Percentiles rank a stretch among this genome's conserved stretches.
Conservation (phyloP, 225 moss, liverwort and hornwort genomes). For the Bryum argenteum region DNA sequence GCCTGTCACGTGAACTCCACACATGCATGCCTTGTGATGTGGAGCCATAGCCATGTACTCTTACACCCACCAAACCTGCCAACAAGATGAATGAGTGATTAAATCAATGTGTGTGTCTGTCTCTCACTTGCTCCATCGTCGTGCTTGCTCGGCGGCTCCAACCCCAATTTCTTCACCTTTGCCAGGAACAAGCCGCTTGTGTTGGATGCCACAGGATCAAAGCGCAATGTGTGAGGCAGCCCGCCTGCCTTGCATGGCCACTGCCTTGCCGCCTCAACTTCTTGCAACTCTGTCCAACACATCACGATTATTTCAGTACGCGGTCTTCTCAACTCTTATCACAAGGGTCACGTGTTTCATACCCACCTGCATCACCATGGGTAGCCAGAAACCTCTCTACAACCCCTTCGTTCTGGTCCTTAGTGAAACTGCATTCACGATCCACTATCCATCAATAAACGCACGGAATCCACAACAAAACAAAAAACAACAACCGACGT, state of each 20-base stretch:
- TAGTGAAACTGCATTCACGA: conserved; percentile 62
- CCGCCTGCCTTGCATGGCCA: conserved; percentile 85
- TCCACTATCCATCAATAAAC: conserved; percentile 12
- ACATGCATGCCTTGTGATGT: no score
- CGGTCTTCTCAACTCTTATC: not conserved
- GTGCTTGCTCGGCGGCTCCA: not conserved
- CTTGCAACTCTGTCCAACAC: conserved; percentile 59
- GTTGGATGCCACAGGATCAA: conserved; percentile 80
- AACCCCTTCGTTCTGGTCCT: conserved; percentile 91
- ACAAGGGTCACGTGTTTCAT: conserved; percentile 7
- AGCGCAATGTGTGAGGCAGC: conserved; percentile 70
- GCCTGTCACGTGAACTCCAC: no score
- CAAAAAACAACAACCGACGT: conserved; percentile 2
- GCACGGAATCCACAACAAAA: not conserved
- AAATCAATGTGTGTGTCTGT: not conserved
- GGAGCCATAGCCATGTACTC: no score
- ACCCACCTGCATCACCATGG: conserved; percentile 62
- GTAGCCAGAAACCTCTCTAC: conserved; percentile 71
- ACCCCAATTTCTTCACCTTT: conserved; percentile 51
- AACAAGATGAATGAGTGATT: no score
- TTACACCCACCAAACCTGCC: no score
- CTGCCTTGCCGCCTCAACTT: conserved; percentile 51
- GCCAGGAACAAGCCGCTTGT: conserved; percentile 93
- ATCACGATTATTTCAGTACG: not conserved
- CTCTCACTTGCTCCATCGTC: conserved; percentile 14